Evolutionary conservation across 2,329 filamentous ascomycete genomes (phyloP).

Genomic region (Neopestalotiopsis sp.): DNA sequence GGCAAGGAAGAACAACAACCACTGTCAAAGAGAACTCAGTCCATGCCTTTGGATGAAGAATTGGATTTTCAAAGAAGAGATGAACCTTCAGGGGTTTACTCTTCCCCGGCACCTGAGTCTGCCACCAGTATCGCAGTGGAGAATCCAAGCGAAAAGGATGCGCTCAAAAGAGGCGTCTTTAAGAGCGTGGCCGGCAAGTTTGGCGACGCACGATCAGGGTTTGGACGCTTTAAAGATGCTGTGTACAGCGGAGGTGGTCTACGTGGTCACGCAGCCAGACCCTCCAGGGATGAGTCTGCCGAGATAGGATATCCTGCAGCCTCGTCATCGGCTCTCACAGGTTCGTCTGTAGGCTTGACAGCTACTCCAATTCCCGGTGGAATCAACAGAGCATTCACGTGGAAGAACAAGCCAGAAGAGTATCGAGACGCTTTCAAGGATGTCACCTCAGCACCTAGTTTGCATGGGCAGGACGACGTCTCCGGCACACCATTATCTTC

Average conservation of each 20-base stretch:
- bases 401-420: conserved; percentile 68
- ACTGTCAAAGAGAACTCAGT: conserved; percentile 55
- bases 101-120: conserved; percentile 49
- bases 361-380: conserved; percentile 41
- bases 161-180: conserved; percentile 69
- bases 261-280: conserved; percentile 57
- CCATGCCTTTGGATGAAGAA: conserved; percentile 59
- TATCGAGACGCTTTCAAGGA: conserved; percentile 51
- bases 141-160: conserved; percentile 57
- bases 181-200: conserved; percentile 81
- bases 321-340: conserved; percentile 41
- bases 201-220: conserved; percentile 79
- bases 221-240: conserved; percentile 85
- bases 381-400: conserved; percentile 60
- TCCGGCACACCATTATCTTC: background rate
- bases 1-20: conserved; percentile 60
- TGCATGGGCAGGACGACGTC: conserved; percentile 20
- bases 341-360: conserved; percentile 38
- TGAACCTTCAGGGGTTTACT: conserved; percentile 49
- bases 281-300: conserved; percentile 61
- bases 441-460: conserved; percentile 30
- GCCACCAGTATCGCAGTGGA: conserved; percentile 53
- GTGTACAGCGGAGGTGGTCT: conserved; percentile 63
- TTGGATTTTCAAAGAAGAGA: conserved; percentile 49
- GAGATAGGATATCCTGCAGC: conserved; percentile 41